Evolutionary conservation across 768 basidiomycete species (phyloP).

Genomic region (Auricularia heimuer): DNA sequence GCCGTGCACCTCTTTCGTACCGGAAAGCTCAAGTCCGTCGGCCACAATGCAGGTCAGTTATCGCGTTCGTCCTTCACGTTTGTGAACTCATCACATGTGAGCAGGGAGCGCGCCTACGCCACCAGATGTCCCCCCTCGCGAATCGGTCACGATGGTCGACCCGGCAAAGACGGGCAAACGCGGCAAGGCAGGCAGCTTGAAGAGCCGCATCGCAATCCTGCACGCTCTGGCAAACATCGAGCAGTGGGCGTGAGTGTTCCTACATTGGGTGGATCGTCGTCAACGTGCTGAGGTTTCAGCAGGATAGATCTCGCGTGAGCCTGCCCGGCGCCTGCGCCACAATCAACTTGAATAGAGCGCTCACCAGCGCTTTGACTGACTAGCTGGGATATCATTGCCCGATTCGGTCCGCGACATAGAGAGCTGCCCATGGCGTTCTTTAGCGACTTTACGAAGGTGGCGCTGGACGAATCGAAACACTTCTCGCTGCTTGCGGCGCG

Average conservation of each 20-base stretch:
- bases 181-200: constrained; percentile 33
- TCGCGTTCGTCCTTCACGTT: neutral
- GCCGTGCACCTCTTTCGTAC: constrained; percentile 62
- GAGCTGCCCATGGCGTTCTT: constrained; percentile 66
- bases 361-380: neutral
- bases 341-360: too few species aligned
- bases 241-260: constrained; percentile 79
- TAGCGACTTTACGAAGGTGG: constrained; percentile 75
- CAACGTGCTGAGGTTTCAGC: too few species aligned
- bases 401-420: constrained; percentile 53
- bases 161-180: constrained; percentile 49
- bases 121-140: constrained; percentile 56
- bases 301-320: constrained; percentile 13
- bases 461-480: constrained; percentile 79
- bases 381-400: constrained; percentile 77
- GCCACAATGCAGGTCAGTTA: constrained; percentile 26
- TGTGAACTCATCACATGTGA: neutral
- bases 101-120: constrained; percentile 38
- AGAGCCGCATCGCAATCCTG: constrained; percentile 62
- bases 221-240: constrained; percentile 81
- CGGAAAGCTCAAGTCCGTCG: constrained; percentile 57
- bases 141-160: constrained; percentile 45
- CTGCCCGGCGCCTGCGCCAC: neutral
- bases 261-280: constrained; percentile 17
- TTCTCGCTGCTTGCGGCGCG: constrained; percentile 61